phyloP scores from a whole-genome alignment of 1,284 basidiomycete species.

The Microbotryum lychnidis-dioicae region DNA sequence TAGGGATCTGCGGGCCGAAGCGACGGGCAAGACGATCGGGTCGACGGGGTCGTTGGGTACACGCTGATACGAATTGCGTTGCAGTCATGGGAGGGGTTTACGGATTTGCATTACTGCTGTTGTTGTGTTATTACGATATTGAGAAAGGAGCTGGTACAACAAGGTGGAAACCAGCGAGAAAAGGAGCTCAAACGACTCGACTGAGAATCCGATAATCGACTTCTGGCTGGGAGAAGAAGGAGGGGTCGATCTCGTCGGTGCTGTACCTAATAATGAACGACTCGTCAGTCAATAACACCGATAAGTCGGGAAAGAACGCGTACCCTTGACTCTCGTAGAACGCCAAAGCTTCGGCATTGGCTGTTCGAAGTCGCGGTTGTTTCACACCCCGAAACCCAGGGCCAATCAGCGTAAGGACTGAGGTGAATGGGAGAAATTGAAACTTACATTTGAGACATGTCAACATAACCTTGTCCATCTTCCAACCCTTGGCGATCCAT shows the following conservation, averaged over 20 bases:
- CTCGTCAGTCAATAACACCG: too few species aligned
- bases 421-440: not conserved
- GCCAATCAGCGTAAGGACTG: too few species aligned
- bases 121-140: not conserved
- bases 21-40: not conserved
- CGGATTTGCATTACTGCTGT: not conserved
- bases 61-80: too few species aligned
- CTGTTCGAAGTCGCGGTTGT: too few species aligned
- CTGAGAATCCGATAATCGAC: not conserved
- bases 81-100: too few species aligned
- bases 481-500: slow-evolving; percentile 10
- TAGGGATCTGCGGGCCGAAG: not conserved
- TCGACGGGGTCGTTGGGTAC: too few species aligned
- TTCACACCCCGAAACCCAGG: too few species aligned
- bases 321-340: not conserved
- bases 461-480: slow-evolving; percentile 32
- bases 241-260: not conserved
- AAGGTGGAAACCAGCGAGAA: too few species aligned
- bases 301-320: not conserved
- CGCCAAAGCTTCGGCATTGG: too few species aligned
- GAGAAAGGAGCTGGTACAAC: not conserved
- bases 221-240: not conserved
- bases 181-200: too few species aligned
- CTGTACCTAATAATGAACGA: not conserved
- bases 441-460: slow-evolving; percentile 31